Base-by-base conservation (phyloP, 176 grass and related monocot genomes). In the Cymbopogon citratus region DNA sequence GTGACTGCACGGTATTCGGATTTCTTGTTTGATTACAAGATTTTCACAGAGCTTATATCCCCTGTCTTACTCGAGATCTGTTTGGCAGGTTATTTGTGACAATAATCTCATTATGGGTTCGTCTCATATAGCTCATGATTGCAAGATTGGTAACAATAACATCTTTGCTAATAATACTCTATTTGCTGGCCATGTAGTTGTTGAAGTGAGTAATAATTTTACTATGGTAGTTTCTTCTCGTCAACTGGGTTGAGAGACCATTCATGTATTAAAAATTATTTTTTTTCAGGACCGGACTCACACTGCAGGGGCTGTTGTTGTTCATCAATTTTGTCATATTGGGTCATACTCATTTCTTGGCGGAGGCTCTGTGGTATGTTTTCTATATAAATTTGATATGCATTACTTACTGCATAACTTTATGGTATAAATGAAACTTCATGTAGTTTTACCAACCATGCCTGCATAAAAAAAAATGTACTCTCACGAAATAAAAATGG, bases 251-350 rank as follows among this genome's bases (percentile, higher is more conserved):
- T 48, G 14, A 64, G 31, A 54, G 10, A 40, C 19, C 70, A 70
- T 76, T 54, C 84, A 6, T 48, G 12, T 36, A 29, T 48, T 28
- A 28, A 34, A 52, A 24, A 46, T 0, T 10, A 18, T 79, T 59
- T 77, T 75, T 43, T 81, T 81, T 63, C 80, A 98, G 90, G 84
- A 98, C 73, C 85, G 24, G 57, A 79, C 75, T 69, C 92, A 93
- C 87, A 98, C 90, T 79, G 86, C 88, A 64, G 90, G 92, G 26
- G 84, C 87, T 84, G 82, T 90, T 52, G 87, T 83, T 86, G 92
- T 98, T 73, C 95, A 98, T 84, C 95, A 98, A 69, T 98, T 93
- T 88, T 95, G 95, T 83, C 92, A 90, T 34, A 90, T 98, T 80
- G 95, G 95, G 65, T 91, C 92, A 61, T 87, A 88, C 69, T 93